Conservation (phyloP, 1,284 basidiomycete species). For the Serendipita sp. region DNA sequence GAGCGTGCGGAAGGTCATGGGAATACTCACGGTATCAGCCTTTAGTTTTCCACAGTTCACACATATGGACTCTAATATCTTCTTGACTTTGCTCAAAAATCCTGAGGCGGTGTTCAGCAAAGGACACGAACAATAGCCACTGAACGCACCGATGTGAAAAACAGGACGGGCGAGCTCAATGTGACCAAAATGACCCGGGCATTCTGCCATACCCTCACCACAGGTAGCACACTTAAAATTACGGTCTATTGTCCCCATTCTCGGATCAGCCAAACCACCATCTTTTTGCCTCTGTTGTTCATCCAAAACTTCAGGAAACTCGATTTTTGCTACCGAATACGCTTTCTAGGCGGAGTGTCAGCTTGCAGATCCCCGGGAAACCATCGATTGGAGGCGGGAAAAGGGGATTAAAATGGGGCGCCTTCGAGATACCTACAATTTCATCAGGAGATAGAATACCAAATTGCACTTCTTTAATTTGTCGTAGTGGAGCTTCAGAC, state of each 20-base stretch:
- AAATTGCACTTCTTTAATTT: constrained; percentile 97
- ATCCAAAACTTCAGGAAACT: constrained; percentile 97
- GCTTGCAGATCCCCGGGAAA: constrained; percentile 14
- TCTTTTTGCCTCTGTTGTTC: constrained; percentile 80
- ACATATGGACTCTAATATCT: constrained; percentile 98
- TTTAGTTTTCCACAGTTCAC: constrained; percentile 97
- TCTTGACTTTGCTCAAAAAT: constrained; percentile 98
- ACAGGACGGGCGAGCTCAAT: constrained; percentile 94
- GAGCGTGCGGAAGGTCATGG: constrained; percentile 76
- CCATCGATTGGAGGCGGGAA: not conserved
- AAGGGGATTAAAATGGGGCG: constrained; percentile 11
- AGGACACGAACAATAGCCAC: not conserved
- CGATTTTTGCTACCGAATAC: constrained; percentile 94
- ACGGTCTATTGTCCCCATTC: constrained; percentile 96
- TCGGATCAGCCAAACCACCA: constrained; percentile 92
- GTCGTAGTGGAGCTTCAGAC: constrained; percentile 84
- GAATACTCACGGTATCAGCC: constrained; percentile 87
- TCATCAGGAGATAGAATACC: constrained; percentile 99
- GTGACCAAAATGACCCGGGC: constrained; percentile 97
- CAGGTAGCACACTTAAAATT: constrained; percentile 99
- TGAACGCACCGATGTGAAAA: constrained; percentile 78
- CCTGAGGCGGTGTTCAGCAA: constrained; percentile 32
- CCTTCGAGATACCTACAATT: constrained; percentile 56
- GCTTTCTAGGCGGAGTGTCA: constrained; percentile 57
- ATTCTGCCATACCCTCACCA: constrained; percentile 95